Base-by-base conservation (phyloP, 1,139 yeast species). In the Hansenula sp. region DNA sequence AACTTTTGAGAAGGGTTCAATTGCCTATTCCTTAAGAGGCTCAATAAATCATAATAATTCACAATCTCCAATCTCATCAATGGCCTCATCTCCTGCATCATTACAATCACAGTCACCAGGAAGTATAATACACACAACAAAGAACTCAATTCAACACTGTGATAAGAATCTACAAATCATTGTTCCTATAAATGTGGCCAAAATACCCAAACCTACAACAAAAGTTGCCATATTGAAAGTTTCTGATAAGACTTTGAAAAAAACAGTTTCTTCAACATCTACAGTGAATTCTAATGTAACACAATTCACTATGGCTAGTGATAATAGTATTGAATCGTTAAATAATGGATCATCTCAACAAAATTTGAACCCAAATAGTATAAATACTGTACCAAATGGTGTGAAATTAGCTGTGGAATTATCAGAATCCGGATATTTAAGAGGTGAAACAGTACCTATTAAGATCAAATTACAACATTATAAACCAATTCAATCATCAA, bases 1-100 rank as follows among this genome's bases (percentile, higher is more conserved):
- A 25, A 86, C 83, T 52, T 90, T 90, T 58, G 96, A 91, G 52
- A 81, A 84, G 54, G 97, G 97, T 10, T 76, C 88, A 17, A 86
- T 90, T n/a, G 64, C 77, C 10, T 89, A 90, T 61, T 63, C 69
- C 30, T 65, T 90, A 38, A 74, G 79, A 44, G 84, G 88, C 2
- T 69, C 79, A 2, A 69, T 85, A 28, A 67, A 65, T 41, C 57
- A 63, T 17, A 60, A 63, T 1, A 47, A 57, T 1, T 42, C 47
- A 21, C 53, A 57, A 12, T 50, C 57, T 2, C 36, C 52, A 15
- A 47, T 55, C 1, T 54, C 64, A 33, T 57, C 61, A 6, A 12
- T 25, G n/a, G 16, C 44, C 2, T 25, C 47, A 3, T 35, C 51
- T 10, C 44, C 49, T 11, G 15, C 35, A 31, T 16, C 44, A 1